Base-by-base conservation (phyloP, 441 rosid species). In the Pelargonium myrrhifolium region DNA sequence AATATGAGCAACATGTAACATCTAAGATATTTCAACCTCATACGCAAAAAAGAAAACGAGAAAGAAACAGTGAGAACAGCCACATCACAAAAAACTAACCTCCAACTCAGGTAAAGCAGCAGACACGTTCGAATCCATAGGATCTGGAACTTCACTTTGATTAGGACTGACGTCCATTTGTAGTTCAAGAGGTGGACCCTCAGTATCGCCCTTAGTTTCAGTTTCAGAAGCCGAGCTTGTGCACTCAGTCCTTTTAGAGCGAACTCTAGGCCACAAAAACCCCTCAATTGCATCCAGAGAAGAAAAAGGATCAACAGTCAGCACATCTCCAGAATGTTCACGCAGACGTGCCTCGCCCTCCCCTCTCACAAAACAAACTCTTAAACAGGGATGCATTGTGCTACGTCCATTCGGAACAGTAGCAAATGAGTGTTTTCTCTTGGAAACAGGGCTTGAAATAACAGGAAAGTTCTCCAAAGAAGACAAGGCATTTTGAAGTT, bases 381-480 rank as follows among this genome's bases (percentile, higher is more conserved):
- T 90, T 47, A 95, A 69, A 83, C 96, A 85, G 0, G 98, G 96
- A 78, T 89, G 80, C 65, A 74, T 72, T 39, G 72, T 75, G 80
- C 73, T 63, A 65, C 81, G 81, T 60, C 89, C 87, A 76, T 73
- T 67, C 26, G 99, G 99, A 76, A 92, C 81, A 45, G 85, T 74
- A 56, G 92, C 97, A 72, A 61, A 87, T 65, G 84, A 87, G 70
- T 71, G 83, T 76, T 78, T 88, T 65, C 78, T 87, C 84, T 83
- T 92, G 76, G 81, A 71, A 10, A 76, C 62, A 42, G 81, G 83
- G 78, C 81, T 86, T 71, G 80, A 70, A 75, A 90, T 76, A 67
- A 92, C 81, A 51, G 98, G 98, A 71, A 90, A 90, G 78, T 77
- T 90, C 76, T 95, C 99, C 79, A 87, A 73, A 66, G 95, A 90